phyloP scores from a whole-genome alignment of 768 basidiomycete species.

The Suillus fuscotomentosus region DNA sequence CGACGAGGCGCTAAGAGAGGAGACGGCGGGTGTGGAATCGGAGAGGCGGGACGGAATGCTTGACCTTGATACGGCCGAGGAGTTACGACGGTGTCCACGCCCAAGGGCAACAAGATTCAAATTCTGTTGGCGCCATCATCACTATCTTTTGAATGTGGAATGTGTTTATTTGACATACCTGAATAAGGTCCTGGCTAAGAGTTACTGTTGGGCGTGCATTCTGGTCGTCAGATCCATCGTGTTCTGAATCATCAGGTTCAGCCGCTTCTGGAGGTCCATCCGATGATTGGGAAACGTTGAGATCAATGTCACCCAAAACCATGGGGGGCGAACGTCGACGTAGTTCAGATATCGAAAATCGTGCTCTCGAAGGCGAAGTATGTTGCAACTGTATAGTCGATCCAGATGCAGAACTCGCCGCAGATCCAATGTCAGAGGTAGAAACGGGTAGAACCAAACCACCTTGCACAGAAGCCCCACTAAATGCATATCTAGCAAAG shows the following conservation, averaged over 20 bases:
- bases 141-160: background rate
- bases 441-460: conserved; percentile 17
- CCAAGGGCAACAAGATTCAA: conserved; percentile 15
- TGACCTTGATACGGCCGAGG: conserved; percentile 20
- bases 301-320: conserved; percentile 25
- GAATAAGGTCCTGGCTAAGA: conserved; percentile 27
- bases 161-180: conserved; percentile 18
- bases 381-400: conserved; percentile 19
- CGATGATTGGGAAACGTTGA: conserved; percentile 22
- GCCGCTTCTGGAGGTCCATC: conserved; percentile 12
- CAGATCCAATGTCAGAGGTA: conserved; percentile 10
- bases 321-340: conserved; percentile 22
- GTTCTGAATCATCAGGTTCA: conserved; percentile 14
- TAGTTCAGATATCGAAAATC: conserved; percentile 20
- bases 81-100: conserved; percentile 17
- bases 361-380: conserved; percentile 12
- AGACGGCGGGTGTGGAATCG: conserved; percentile 12
- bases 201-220: conserved; percentile 15
- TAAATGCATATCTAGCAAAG: conserved; percentile 21
- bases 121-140: conserved; percentile 19
- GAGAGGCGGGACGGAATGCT: conserved; percentile 25
- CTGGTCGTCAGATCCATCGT: conserved; percentile 7
- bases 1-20: conserved; percentile 2
- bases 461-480: conserved; percentile 17
- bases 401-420: conserved; percentile 17